Percentiles rank a stretch among this genome's conserved stretches.
Conservation (phyloP, 23 red algal genomes). For the Agarophyton chilense region DNA sequence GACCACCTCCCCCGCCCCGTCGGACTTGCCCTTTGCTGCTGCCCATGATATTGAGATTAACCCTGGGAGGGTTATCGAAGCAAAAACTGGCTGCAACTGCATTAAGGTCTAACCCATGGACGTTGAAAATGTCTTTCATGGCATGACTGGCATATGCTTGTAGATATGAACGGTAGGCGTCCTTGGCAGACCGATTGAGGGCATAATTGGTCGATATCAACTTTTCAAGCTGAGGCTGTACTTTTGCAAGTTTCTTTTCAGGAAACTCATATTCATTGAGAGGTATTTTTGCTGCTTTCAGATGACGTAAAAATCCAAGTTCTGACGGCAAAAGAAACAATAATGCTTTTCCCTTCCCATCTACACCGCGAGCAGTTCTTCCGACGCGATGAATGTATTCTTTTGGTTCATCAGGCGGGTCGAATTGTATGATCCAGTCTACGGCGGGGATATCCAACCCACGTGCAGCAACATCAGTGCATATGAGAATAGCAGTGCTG, state of each 20-base stretch:
- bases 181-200: constrained; percentile 87
- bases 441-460: constrained; percentile 98
- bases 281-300: constrained; percentile 85
- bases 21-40: constrained; percentile 62
- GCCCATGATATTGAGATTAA: constrained; percentile 79
- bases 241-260: constrained; percentile 80
- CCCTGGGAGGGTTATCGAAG: constrained; percentile 83
- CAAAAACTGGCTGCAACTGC: constrained; percentile 95
- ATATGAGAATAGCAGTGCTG: constrained; percentile 83
- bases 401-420: constrained; percentile 98
- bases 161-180: constrained; percentile 94
- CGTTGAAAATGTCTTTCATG: constrained; percentile 97
- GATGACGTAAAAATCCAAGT: constrained; percentile 88
- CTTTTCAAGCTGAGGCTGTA: constrained; percentile 95
- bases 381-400: constrained; percentile 99
- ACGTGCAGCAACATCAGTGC: constrained; percentile 98
- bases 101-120: constrained; percentile 88
- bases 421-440: constrained; percentile 99
- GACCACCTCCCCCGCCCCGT: constrained; percentile 64
- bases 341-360: constrained; percentile 92
- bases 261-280: constrained; percentile 99
- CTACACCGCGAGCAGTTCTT: constrained; percentile 90
- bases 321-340: constrained; percentile 94
- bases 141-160: constrained; percentile 94
- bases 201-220: constrained; percentile 96